Evolutionary conservation across 257 asterid genomes (phyloP).

Genomic region (Apocynum venetum): DNA sequence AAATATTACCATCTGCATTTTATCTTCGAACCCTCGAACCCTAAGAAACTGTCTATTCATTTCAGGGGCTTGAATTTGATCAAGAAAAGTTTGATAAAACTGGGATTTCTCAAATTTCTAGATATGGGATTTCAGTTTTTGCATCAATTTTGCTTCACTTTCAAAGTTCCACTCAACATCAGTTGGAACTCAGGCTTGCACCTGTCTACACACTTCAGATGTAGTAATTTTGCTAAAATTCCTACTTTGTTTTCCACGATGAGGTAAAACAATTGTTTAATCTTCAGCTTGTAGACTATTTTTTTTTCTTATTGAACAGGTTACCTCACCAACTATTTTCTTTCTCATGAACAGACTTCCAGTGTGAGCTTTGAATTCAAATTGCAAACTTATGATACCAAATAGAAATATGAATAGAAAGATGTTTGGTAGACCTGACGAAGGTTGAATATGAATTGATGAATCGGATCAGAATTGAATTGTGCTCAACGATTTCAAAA

Average conservation of each 20-base stretch:
- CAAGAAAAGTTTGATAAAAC: conserved; percentile 38
- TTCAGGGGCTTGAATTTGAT: conserved; percentile 46
- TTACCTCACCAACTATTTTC: no score
- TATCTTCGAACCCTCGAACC: conserved; percentile 48
- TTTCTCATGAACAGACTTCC: no score
- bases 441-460: no score
- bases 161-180: conserved; percentile 45
- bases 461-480: no score
- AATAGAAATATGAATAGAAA: no score
- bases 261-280: conserved; percentile 72
- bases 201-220: conserved; percentile 32
- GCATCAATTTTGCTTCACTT: conserved; percentile 55
- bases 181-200: conserved; percentile 52
- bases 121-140: conserved; percentile 49
- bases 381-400: no score
- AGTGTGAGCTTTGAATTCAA: no score
- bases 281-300: conserved; percentile 26
- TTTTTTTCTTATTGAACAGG: no score
- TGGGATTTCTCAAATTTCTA: conserved; percentile 45
- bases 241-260: conserved; percentile 51
- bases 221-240: conserved; percentile 17
- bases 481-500: no score
- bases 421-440: no score
- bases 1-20: conserved; percentile 70
- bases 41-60: conserved; percentile 32